Evolutionary conservation across 495 filamentous ascomycete species (phyloP).

Genomic region (Corynascus novoguineensis): DNA sequence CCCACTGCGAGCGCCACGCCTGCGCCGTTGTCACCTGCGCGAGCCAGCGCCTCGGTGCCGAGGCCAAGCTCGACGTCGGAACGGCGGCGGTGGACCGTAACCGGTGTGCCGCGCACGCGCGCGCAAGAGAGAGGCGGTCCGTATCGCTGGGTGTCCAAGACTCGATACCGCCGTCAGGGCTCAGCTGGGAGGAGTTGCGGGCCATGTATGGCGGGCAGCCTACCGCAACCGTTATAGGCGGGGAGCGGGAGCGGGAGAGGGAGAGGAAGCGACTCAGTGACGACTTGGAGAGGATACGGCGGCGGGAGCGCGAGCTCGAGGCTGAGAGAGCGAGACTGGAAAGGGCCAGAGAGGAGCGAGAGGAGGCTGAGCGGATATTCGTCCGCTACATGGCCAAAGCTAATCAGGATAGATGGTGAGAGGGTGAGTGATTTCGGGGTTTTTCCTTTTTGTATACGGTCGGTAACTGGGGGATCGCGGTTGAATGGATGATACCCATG

Average conservation of each 20-base stretch:
- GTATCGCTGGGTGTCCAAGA: neutral
- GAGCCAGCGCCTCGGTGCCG: constrained; percentile 3
- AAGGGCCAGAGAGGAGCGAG: constrained; percentile 1
- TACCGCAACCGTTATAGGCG: no score
- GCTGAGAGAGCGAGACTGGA: neutral
- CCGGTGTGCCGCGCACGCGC: constrained; percentile 7
- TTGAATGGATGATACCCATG: constrained; percentile 4
- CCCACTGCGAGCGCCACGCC: constrained; percentile 15
- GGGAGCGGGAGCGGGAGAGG: neutral
- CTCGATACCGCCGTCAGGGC: neutral
- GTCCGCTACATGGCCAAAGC: no score
- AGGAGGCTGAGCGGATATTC: constrained; percentile 6
- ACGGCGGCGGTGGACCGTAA: constrained; percentile 3
- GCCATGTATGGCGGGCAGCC: constrained; percentile 1
- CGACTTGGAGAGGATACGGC: constrained; percentile 12
- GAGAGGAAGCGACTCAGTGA: constrained; percentile 11
- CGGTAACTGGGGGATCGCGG: neutral
- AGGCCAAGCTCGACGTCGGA: neutral
- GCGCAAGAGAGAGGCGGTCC: neutral
- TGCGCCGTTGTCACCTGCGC: constrained; percentile 6
- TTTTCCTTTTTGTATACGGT: neutral
- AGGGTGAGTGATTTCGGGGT: no score
- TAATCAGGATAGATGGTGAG: neutral
- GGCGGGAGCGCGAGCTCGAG: constrained; percentile 9
- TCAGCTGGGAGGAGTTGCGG: constrained; percentile 4